A percentile compares a stretch with the other conserved stretches of the same genome.
Conservation (phyloP, 768 basidiomycete genomes). For the Glaciozyma antarctica region DNA sequence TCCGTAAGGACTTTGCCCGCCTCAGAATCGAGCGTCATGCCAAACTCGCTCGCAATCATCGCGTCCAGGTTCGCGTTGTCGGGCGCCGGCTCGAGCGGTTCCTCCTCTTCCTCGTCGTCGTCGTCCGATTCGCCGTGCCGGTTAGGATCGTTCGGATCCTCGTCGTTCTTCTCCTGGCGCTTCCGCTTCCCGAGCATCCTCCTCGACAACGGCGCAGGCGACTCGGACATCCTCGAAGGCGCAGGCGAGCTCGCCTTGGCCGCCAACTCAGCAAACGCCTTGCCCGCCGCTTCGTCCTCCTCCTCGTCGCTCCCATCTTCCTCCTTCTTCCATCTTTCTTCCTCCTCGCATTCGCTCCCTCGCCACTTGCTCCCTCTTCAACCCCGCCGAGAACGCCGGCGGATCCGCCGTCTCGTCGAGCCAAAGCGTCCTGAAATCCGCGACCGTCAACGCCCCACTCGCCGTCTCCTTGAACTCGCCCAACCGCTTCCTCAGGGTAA, state of each 20-base stretch:
- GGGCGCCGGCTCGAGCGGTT: constrained; percentile 5
- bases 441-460: constrained; percentile 71
- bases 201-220: constrained; percentile 4
- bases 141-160: constrained; percentile 29
- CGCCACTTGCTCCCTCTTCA: constrained; percentile 25
- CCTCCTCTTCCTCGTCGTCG: background rate
- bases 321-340: constrained; percentile 47
- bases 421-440: constrained; percentile 84
- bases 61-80: constrained; percentile 52
- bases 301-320: constrained; percentile 41
- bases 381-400: constrained; percentile 56
- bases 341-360: constrained; percentile 5
- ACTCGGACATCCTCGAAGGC: constrained; percentile 11
- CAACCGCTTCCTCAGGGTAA: constrained; percentile 80
- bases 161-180: constrained; percentile 38
- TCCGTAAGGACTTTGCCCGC: constrained; percentile 43
- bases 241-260: constrained; percentile 25
- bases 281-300: constrained; percentile 33
- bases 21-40: constrained; percentile 54
- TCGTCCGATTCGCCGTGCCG: constrained; percentile 31
- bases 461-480: constrained; percentile 90
- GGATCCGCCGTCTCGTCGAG: constrained; percentile 85
- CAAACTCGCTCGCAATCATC: constrained; percentile 60
- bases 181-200: constrained; percentile 37
- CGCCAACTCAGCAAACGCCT: constrained; percentile 12